Evolutionary conservation across 768 basidiomycete species (phyloP).

Genomic region (Tricholoma furcatifolium): DNA sequence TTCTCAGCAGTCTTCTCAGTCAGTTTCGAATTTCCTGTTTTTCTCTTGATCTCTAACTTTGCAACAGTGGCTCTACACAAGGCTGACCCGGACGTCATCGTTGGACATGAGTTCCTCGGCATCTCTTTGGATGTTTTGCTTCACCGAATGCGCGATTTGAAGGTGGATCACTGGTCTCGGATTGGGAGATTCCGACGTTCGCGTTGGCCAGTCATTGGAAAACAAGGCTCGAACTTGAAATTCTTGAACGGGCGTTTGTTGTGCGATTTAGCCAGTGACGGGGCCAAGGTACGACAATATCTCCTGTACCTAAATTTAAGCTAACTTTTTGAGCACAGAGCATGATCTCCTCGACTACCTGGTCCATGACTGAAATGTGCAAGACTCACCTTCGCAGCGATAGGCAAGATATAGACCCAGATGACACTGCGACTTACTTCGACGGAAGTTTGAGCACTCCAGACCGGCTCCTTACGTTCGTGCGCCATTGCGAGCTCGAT

Average conservation of each 20-base stretch:
- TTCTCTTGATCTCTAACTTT: background rate
- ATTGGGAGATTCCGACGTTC: conserved; percentile 86
- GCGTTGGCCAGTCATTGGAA: conserved; percentile 79
- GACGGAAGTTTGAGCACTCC: conserved; percentile 80
- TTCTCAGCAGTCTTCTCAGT: conserved; percentile 83
- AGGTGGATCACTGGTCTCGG: conserved; percentile 92
- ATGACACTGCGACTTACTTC: conserved; percentile 89
- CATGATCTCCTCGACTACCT: conserved; percentile 97
- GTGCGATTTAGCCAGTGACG: conserved; percentile 93
- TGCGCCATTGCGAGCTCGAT: conserved; percentile 92
- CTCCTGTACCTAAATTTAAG: background rate
- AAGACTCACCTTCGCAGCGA: conserved; percentile 81
- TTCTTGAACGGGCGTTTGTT: conserved; percentile 84
- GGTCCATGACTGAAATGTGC: conserved; percentile 98
- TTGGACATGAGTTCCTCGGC: conserved; percentile 93
- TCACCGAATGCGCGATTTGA: conserved; percentile 86
- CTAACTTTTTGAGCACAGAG: conserved; percentile 45
- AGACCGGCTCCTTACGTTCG: conserved; percentile 79
- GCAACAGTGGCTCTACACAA: conserved; percentile 68
- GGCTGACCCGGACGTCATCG: conserved; percentile 90
- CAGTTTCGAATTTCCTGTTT: conserved; percentile 14
- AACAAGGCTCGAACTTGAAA: conserved; percentile 79
- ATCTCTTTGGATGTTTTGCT: conserved; percentile 88
- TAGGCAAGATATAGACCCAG: conserved; percentile 93
- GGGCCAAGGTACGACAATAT: conserved; percentile 68